phyloP scores from a whole-genome alignment of 148 eudicot genomes.

The Diospyros lotus region DNA sequence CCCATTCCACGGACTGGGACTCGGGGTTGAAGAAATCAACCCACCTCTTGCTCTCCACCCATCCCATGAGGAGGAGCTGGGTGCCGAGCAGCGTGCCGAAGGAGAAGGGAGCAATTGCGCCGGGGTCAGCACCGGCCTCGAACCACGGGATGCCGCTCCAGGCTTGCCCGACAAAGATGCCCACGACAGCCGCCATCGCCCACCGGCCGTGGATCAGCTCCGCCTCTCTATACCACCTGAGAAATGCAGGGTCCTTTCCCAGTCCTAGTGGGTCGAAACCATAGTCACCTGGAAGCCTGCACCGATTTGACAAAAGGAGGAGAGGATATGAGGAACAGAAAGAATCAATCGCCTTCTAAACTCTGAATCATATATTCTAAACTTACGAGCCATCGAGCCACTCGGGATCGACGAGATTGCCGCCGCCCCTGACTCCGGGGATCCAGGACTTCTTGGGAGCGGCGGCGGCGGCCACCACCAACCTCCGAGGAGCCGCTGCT shows the following conservation, averaged over 20 bases:
- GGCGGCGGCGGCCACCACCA: slow-evolving; percentile 55
- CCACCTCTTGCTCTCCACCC: slow-evolving; percentile 99
- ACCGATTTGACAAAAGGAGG: background rate
- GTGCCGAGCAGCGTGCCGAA: slow-evolving; percentile 80
- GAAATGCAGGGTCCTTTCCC: slow-evolving; percentile 96
- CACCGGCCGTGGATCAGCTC: slow-evolving; percentile 98
- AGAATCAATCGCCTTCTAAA: background rate
- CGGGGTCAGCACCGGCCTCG: slow-evolving; percentile 93
- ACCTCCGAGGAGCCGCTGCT: slow-evolving; percentile 33
- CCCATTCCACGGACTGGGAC: slow-evolving; percentile 95
- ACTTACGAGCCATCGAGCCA: slow-evolving; percentile 99
- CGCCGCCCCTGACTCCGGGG: slow-evolving; percentile 78
- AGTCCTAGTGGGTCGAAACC: slow-evolving; percentile 98
- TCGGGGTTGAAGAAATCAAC: slow-evolving; percentile 94
- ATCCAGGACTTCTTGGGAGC: slow-evolving; percentile 90
- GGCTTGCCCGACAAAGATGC: slow-evolving; percentile 96
- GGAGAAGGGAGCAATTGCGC: slow-evolving; percentile 89
- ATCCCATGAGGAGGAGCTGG: slow-evolving; percentile 94
- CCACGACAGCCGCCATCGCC: slow-evolving; percentile 93
- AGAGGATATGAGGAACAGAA: background rate
- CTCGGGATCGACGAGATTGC: slow-evolving; percentile 84
- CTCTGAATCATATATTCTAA: too few species aligned
- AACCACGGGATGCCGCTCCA: slow-evolving; percentile 96
- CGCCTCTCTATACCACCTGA: slow-evolving; percentile 97
- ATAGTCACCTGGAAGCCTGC: slow-evolving; percentile 92